Base-by-base conservation (phyloP, 129 eudicot species). In the Artemisia tridentata region DNA sequence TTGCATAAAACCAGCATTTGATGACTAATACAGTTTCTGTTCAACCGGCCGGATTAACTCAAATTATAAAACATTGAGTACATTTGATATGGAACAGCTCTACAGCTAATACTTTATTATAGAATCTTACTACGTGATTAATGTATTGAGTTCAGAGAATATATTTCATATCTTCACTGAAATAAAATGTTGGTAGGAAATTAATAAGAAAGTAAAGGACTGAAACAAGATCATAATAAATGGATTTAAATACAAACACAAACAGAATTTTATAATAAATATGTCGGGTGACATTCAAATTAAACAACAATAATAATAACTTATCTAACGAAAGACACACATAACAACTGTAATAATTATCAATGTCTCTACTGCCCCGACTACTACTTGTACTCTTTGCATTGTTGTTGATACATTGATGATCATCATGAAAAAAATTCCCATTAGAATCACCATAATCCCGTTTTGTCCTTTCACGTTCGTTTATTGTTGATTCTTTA, bases 281-380 rank as follows among this genome's bases (percentile, higher is more conserved):
- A 21, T 78, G 77, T 78, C 81, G 81, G 77, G 57, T 54, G 66
- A 31, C 78, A 71, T 71, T 63, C 19, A 27, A 51, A 27, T 70
- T 78, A 43, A 71, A 71, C 77, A 78, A 54, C 15, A 71, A 65
- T 27, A 71, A 71, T 10, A 38, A 38, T 7, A 38, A 38, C 43
- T 1, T 70, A 19, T 64, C 47, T 27, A 71, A 43, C 13, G 66
- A 63, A 63, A 27, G 52, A 71, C 27, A 46, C 67, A 61, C 13
- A 80, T 55, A 68, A 68, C 83, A 73, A 71, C 80, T 74, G 64
- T 80, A 69, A 80, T 71, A 52, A 74, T 61, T 63, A 74, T 68
- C 48, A 46, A 0, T 65, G 76, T 70, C 75, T 45, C 63, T 74
- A 69, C 63, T 53, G 4, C 49, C 34, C 64, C 76, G 63, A 69